Evolutionary conservation across 192 early-diverging fungal genomes (phyloP), one percentile per base, ranked within the genome.

Genomic region (Gonapodya sp.): DNA sequence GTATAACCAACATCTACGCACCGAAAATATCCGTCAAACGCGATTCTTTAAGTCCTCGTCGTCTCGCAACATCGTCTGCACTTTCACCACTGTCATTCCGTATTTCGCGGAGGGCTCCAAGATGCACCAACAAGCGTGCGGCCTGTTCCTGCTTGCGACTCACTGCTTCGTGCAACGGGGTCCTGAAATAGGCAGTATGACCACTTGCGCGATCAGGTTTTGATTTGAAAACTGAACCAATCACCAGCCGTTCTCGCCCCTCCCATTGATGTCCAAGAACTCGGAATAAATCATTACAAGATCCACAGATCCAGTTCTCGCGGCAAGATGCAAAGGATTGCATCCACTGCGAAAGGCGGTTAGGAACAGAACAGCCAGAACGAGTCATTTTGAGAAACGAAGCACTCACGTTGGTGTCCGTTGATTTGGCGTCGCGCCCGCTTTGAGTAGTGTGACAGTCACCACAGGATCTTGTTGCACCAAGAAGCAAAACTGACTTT

Each of bases 231-330:
- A n/a, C n/a, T n/a, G n/a, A n/a, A n/a, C n/a, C n/a, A n/a, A n/a
- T 16, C 24, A 64, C 46, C 46, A 64, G 31, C 33, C 79, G 35
- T 79, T 79, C 18, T 79, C 79, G 35, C 79, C 79, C 16, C 35
- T 34, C 16, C 16, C 31, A 36, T 79, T 79, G 16, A 79, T 36
- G 30, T 79, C 79, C 31, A 79, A 16, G 31, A 79, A 36, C 31
- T 79, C 79, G 18, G 36, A 24, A 36, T 79, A 79, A 0, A 79
- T 24, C 0, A 18, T 31, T 14, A 79, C 79, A 34, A 79, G n/a
- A 36, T 79, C 79, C 18, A 36, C 18, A 0, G 36, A 2, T 14
- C 79, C 79, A 34, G 36, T 18, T n/a, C 79, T 34, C 35, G 79
- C 34, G 2, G 79, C 79, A 16, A 79, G 35, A 30, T 79, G 79